A percentile compares a stretch with the other conserved stretches of the same genome.
Conservation (phyloP, 2,329 filamentous ascomycete species). For the Passalora sequoiae region DNA sequence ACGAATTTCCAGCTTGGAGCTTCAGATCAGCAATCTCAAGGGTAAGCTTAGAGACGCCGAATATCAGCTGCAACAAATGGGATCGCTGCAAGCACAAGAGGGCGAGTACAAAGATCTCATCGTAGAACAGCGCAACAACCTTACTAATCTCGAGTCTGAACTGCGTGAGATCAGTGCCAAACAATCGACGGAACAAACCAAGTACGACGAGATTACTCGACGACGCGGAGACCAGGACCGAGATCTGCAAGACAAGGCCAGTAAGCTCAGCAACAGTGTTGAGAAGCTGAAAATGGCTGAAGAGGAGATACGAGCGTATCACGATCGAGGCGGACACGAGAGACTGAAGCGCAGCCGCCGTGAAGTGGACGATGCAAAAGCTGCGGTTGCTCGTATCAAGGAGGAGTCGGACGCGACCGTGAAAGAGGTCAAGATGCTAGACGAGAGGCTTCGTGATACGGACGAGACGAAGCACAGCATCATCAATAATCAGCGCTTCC, state of each 20-base stretch:
- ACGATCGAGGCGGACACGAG: slow-evolving; percentile 66
- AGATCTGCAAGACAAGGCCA: slow-evolving; percentile 64
- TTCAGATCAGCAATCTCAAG: slow-evolving; percentile 69
- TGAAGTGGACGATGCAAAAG: slow-evolving; percentile 64
- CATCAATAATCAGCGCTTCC: slow-evolving; percentile 79
- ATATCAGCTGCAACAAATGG: slow-evolving; percentile 77
- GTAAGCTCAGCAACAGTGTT: slow-evolving; percentile 66
- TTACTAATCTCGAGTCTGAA: slow-evolving; percentile 65
- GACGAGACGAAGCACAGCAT: slow-evolving; percentile 83
- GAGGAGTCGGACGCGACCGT: slow-evolving; percentile 63
- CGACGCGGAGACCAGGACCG: slow-evolving; percentile 69
- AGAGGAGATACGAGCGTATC: slow-evolving; percentile 72
- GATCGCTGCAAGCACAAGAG: slow-evolving; percentile 63
- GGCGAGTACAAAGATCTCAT: slow-evolving; percentile 67
- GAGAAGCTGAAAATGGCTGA: slow-evolving; percentile 72
- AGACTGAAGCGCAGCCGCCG: slow-evolving; percentile 65
- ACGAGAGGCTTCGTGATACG: slow-evolving; percentile 70
- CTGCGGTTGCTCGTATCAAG: slow-evolving; percentile 61
- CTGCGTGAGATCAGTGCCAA: slow-evolving; percentile 70
- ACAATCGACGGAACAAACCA: slow-evolving; percentile 67
- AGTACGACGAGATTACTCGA: slow-evolving; percentile 69
- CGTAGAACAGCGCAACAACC: slow-evolving; percentile 61
- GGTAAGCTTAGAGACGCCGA: slow-evolving; percentile 66
- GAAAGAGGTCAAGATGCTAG: slow-evolving; percentile 68
- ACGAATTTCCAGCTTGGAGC: slow-evolving; percentile 60